Evolutionary conservation across 768 basidiomycete species (phyloP).

Genomic region (Lentinula aciculospora): DNA sequence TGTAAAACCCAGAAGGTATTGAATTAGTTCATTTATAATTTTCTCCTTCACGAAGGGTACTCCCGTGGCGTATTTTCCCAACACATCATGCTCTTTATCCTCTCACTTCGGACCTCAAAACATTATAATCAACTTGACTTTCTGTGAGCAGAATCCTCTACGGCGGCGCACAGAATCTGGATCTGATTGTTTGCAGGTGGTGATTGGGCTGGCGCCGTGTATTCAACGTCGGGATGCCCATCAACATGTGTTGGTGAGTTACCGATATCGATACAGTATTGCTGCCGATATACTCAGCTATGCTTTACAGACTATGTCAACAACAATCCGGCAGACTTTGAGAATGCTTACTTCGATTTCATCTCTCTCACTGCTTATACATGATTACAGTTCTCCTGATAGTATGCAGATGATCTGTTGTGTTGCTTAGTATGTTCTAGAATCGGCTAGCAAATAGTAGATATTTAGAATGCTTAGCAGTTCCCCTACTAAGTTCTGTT

Average conservation of each 20-base stretch:
- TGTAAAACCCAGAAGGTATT: neutral
- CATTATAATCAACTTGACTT: constrained; percentile 28
- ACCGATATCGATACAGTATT: neutral
- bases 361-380: constrained; percentile 50
- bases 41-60: constrained; percentile 17
- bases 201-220: constrained; percentile 51
- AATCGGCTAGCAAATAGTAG: neutral
- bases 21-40: neutral
- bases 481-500: too few relatives aligned
- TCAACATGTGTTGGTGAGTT: constrained; percentile 45
- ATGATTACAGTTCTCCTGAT: constrained; percentile 5
- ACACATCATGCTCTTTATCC: constrained; percentile 29
- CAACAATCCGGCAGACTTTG: constrained; percentile 62
- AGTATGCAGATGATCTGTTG: too few relatives aligned
- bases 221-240: constrained; percentile 44
- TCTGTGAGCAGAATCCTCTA: constrained; percentile 41
- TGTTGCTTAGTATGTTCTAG: neutral
- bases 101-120: constrained; percentile 26
- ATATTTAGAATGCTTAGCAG: neutral
- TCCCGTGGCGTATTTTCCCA: constrained; percentile 26
- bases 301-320: constrained; percentile 48
- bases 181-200: constrained; percentile 33
- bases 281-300: neutral
- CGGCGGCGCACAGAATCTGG: neutral
- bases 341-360: constrained; percentile 69